These are phyloP conservation scores for Fusarium graminum DNA, from an alignment of 2,329 filamentous ascomycete species.

Conservation along the genomic window DNA sequence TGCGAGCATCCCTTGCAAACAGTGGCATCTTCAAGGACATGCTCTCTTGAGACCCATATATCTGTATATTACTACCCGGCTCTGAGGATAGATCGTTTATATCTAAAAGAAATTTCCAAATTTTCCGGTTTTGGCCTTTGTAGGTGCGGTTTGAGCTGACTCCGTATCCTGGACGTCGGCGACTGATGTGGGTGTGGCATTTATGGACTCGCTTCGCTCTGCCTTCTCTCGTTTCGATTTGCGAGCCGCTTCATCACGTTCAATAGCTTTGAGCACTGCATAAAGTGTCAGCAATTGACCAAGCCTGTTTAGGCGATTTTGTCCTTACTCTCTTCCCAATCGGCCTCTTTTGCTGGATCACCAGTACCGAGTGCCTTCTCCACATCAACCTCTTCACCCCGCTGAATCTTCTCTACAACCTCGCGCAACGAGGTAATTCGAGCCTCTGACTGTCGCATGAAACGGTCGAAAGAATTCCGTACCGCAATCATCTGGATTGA, in stretches of 20 bases:
- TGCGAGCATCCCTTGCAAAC: conserved; percentile 42
- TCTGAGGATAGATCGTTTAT: conserved; percentile 28
- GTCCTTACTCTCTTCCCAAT: conserved; percentile 87
- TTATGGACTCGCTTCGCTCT: conserved; percentile 48
- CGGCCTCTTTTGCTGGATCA: conserved; percentile 77
- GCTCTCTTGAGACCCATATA: conserved; percentile 62
- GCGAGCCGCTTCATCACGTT: conserved; percentile 70
- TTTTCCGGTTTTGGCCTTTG: conserved; percentile 48
- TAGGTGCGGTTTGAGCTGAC: conserved; percentile 43
- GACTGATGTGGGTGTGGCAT: conserved; percentile 28
- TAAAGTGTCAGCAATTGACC: conserved; percentile 28
- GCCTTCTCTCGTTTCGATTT: conserved; percentile 59
- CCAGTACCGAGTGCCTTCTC: conserved; percentile 85
- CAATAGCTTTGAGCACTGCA: conserved; percentile 75
- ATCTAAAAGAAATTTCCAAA: conserved; percentile 66
- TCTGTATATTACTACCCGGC: conserved; percentile 37
- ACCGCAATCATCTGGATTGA: conserved; percentile 91
- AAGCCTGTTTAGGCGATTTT: background rate
- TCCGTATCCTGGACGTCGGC: conserved; percentile 22
- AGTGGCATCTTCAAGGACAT: conserved; percentile 68
- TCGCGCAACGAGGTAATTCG: conserved; percentile 83
- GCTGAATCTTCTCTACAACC: conserved; percentile 76
- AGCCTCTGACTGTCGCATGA: conserved; percentile 80
- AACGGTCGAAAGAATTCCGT: conserved; percentile 79
- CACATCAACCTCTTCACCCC: conserved; percentile 85